These are phyloP conservation scores for Aureobasidium uvarum DNA, from an alignment of 2,329 filamentous ascomycete genomes.

Conservation along the genomic window DNA sequence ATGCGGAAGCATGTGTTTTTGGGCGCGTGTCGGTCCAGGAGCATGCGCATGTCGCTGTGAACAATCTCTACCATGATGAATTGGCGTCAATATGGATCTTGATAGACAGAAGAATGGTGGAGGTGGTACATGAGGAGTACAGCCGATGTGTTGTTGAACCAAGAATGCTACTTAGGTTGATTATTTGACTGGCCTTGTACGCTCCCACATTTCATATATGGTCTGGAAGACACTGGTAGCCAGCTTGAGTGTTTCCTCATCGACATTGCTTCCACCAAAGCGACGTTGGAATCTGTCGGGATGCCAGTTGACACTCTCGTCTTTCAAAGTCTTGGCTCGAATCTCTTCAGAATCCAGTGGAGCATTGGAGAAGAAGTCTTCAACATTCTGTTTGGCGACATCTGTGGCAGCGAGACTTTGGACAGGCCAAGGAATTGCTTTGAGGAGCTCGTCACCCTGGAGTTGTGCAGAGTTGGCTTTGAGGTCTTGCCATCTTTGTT, in stretches of 20 bases:
- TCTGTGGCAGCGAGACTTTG: constrained; percentile 58
- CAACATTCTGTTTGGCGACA: constrained; percentile 60
- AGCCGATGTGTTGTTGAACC: neutral
- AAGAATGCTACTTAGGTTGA: neutral
- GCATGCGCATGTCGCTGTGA: neutral
- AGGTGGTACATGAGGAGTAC: neutral
- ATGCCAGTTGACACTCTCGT: constrained; percentile 91
- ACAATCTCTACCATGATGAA: neutral
- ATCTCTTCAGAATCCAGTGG: constrained; percentile 35
- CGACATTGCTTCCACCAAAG: constrained; percentile 68
- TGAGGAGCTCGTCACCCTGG: neutral
- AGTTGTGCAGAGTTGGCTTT: constrained; percentile 3
- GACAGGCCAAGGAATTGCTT: constrained; percentile 69
- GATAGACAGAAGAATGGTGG: neutral
- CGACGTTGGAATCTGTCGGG: constrained; percentile 96
- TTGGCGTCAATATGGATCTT: neutral
- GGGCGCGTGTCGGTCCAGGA: too few relatives aligned
- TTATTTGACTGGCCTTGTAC: neutral
- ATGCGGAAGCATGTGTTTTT: constrained; percentile 5
- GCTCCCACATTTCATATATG: constrained; percentile 44
- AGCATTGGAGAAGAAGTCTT: constrained; percentile 66
- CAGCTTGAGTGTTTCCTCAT: constrained; percentile 67
- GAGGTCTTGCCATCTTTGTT: constrained; percentile 61
- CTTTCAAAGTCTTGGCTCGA: constrained; percentile 61
- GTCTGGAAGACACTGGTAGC: constrained; percentile 92